Evolutionary conservation across 169 alveolate genomes (phyloP).

Genomic region (Eimeria mitis): DNA sequence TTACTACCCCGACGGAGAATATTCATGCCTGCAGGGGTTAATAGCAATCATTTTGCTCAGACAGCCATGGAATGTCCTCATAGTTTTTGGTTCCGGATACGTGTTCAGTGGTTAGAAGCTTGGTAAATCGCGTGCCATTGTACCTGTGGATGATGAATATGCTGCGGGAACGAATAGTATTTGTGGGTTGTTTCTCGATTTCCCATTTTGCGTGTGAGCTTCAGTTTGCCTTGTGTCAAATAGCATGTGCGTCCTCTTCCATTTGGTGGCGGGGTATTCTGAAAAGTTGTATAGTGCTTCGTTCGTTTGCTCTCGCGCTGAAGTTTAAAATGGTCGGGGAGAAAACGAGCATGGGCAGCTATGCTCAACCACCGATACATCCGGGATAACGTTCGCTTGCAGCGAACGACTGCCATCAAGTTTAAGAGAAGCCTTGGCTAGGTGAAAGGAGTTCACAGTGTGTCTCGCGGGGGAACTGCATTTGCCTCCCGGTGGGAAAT

Average conservation of each 20-base stretch:
- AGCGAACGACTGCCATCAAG: not conserved
- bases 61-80: not conserved
- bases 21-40: not conserved
- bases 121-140: not conserved
- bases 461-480: not conserved
- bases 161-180: not conserved
- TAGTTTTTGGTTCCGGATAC: not conserved
- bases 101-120: not conserved
- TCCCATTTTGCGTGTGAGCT: not conserved
- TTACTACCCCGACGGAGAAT: not conserved
- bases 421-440: not conserved
- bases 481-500: not conserved
- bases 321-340: not conserved
- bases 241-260: conserved; percentile 14
- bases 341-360: not conserved
- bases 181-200: not conserved
- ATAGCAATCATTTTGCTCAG: not conserved
- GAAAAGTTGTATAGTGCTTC: not conserved
- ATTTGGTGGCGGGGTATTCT: not conserved
- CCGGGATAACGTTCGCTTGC: not conserved
- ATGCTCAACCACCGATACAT: not conserved
- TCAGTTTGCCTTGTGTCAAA: not conserved
- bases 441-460: not conserved
- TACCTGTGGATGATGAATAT: not conserved
- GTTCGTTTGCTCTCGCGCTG: not conserved